Conservation (phyloP, 306 rosid genomes). For the Biancaea sappan region DNA sequence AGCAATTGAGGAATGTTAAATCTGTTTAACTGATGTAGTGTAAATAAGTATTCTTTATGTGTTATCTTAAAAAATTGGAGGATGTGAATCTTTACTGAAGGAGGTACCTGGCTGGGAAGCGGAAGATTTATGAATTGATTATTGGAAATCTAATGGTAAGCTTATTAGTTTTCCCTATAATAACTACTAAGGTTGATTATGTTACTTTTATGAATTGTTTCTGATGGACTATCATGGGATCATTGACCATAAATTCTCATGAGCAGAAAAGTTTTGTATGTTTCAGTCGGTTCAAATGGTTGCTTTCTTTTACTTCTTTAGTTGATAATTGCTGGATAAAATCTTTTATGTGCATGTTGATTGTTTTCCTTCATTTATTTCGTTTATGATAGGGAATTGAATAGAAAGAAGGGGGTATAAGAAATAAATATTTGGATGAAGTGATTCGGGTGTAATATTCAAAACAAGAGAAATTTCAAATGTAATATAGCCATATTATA, state of each 20-base stretch:
- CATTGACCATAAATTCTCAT: neutral
- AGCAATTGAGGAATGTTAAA: neutral
- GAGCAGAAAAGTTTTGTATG: neutral
- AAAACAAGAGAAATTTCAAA: no score
- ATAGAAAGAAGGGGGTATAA: neutral
- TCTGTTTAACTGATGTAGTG: neutral
- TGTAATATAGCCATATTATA: no score
- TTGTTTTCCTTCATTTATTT: neutral
- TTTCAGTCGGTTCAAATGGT: neutral
- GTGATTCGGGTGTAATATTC: no score
- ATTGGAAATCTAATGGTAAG: neutral
- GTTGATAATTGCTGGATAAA: neutral
- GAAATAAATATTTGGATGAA: neutral
- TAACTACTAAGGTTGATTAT: no score
- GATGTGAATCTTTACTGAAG: neutral
- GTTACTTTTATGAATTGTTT: neutral
- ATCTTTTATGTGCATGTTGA: no score
- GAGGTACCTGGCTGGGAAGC: neutral
- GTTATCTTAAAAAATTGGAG: neutral
- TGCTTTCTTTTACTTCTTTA: neutral
- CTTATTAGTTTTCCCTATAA: neutral
- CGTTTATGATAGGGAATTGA: neutral
- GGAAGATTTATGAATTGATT: neutral
- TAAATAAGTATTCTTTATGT: neutral
- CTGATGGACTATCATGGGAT: neutral